phyloP scores from a whole-genome alignment of 352 stramenopile species.

The Phytophthora quininea region DNA sequence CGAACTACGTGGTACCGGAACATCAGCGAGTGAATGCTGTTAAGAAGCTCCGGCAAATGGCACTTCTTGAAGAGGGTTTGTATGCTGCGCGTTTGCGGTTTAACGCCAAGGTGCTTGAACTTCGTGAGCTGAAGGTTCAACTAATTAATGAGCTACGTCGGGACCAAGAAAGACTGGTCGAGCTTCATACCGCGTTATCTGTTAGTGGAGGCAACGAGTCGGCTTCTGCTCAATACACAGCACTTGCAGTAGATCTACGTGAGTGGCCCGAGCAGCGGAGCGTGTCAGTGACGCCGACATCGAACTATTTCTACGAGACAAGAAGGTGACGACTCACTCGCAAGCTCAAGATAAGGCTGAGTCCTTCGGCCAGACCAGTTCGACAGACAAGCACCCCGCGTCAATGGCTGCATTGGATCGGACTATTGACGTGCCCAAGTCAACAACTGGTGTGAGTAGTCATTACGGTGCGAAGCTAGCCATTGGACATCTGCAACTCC shows the following conservation, averaged over 20 bases:
- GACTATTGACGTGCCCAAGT: conserved; percentile 30
- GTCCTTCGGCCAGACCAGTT: conserved; percentile 6
- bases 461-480: conserved; percentile 3
- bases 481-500: conserved; percentile 33
- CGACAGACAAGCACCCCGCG: conserved; percentile 20
- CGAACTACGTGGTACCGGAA: conserved; percentile 90
- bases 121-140: conserved; percentile 89
- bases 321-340: conserved; percentile 52
- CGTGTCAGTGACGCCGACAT: conserved; percentile 83
- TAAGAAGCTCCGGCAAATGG: conserved; percentile 90
- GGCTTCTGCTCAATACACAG: neutral
- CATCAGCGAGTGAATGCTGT: conserved; percentile 89
- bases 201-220: conserved; percentile 1
- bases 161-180: conserved; percentile 57
- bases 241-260: conserved; percentile 58
- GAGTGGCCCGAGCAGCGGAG: conserved; percentile 92
- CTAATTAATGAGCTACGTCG: conserved; percentile 74
- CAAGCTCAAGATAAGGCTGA: conserved; percentile 7
- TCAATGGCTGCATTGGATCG: conserved; percentile 24
- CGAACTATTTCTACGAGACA: conserved; percentile 66
- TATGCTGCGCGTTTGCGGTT: conserved; percentile 85
- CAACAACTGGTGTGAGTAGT: neutral
- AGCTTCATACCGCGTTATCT: conserved; percentile 53
- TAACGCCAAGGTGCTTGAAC: conserved; percentile 90
- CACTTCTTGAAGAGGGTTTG: conserved; percentile 82